phyloP scores from a whole-genome alignment of 2,329 filamentous ascomycete genomes.

The Colletotrichum camelliae region DNA sequence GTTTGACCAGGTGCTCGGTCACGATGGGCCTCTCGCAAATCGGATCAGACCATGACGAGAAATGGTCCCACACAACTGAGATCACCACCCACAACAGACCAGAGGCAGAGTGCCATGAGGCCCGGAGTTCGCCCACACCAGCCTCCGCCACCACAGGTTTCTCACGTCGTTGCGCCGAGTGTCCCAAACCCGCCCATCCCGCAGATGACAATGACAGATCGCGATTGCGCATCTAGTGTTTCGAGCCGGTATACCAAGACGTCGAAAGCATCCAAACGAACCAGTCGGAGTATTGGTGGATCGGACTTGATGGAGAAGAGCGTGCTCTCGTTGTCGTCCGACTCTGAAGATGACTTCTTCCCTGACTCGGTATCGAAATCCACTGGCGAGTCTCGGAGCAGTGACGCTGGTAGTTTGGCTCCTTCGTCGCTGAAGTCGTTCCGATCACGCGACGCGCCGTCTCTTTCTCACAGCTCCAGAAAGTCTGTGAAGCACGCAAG shows the following conservation, averaged over 20 bases:
- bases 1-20: conserved; percentile 45
- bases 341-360: conserved; percentile 57
- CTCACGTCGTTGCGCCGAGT: background rate
- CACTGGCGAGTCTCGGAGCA: conserved; percentile 19
- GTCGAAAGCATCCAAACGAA: conserved; percentile 57
- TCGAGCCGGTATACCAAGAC: conserved; percentile 62
- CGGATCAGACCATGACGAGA: background rate
- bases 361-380: conserved; percentile 34
- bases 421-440: conserved; percentile 14
- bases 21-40: conserved; percentile 10
- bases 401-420: conserved; percentile 8
- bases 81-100: conserved; percentile 5
- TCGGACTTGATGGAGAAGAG: conserved; percentile 61
- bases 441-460: conserved; percentile 25
- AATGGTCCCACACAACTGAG: conserved; percentile 3
- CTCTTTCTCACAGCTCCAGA: conserved; percentile 29
- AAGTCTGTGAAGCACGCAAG: conserved; percentile 45
- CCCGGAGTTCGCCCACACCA: conserved; percentile 1
- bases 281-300: conserved; percentile 51
- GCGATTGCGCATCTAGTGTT: conserved; percentile 44
- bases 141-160: background rate
- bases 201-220: conserved; percentile 19
- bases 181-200: background rate
- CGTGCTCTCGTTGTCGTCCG: conserved; percentile 61
- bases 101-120: background rate